phyloP scores from a whole-genome alignment of 768 basidiomycete genomes.

The Lentinula boryana region DNA sequence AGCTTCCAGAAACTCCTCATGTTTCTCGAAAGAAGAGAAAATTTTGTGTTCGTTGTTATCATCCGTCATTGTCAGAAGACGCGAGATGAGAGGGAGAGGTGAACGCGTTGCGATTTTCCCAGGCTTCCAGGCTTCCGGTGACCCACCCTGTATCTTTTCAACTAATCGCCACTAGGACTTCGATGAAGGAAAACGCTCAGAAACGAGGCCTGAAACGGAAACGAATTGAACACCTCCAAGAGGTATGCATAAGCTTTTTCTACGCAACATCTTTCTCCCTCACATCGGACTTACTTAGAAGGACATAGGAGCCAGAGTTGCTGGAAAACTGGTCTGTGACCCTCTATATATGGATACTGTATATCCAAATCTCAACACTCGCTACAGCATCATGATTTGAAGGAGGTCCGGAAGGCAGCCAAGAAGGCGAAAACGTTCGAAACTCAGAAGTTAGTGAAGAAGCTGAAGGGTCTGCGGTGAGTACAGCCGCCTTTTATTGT shows the following conservation, averaged over 20 bases:
- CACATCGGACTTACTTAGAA: conserved; percentile 19
- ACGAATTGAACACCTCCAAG: conserved; percentile 25
- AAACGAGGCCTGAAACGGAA: conserved; percentile 37
- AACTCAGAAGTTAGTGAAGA: conserved; percentile 77
- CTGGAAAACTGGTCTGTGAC: conserved; percentile 50
- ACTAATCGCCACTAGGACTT: background rate
- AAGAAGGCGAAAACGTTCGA: conserved; percentile 83
- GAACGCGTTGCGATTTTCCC: background rate
- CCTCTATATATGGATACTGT: background rate
- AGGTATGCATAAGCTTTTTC: conserved; percentile 20
- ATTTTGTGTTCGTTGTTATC: conserved; percentile 36
- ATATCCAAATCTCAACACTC: background rate
- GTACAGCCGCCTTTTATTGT: conserved; percentile 6
- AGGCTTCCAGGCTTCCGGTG: background rate
- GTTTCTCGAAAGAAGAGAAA: conserved; percentile 55
- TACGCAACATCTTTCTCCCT: background rate
- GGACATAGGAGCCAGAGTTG: conserved; percentile 36
- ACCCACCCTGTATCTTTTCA: too few relatives aligned
- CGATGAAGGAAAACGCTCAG: conserved; percentile 2
- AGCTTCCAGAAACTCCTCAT: conserved; percentile 49
- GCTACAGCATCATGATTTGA: conserved; percentile 66
- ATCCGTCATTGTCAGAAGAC: conserved; percentile 20
- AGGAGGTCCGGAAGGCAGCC: conserved; percentile 65
- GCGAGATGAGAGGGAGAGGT: background rate
- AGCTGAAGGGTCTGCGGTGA: conserved; percentile 65